These are phyloP conservation scores for Fusarium brachygibbosum DNA, from an alignment of 2,329 filamentous ascomycete genomes.

Conservation along the genomic window DNA sequence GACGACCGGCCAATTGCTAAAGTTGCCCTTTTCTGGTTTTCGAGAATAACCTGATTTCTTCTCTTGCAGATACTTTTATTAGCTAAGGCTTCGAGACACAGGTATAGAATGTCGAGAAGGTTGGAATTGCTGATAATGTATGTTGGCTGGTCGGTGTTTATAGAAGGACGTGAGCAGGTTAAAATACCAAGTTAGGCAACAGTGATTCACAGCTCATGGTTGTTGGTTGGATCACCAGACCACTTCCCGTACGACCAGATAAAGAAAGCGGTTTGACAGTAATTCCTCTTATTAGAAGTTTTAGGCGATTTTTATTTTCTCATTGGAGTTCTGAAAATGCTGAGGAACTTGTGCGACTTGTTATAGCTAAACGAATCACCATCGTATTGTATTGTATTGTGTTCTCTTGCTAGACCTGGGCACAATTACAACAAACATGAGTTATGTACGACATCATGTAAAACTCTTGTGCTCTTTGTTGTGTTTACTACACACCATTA, in stretches of 20 bases:
- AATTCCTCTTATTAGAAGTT: not conserved
- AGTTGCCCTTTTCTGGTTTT: not conserved
- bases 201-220: not conserved
- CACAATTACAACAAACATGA: not conserved
- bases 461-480: not conserved
- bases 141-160: not conserved
- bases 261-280: not conserved
- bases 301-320: not conserved
- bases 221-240: not conserved
- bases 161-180: not conserved
- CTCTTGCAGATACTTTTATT: not conserved
- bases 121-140: not conserved
- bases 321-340: not conserved
- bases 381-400: not conserved
- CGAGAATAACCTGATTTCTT: not conserved
- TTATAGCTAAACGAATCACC: not conserved
- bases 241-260: not conserved
- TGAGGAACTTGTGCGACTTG: not conserved
- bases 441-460: not conserved
- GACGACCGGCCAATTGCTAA: not conserved
- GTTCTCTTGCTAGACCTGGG: not conserved
- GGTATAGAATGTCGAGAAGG: not conserved
- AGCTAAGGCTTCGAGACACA: not conserved
- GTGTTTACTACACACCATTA: not conserved
- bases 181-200: not conserved